Percentiles rank a stretch among this genome's conserved stretches.
These are phyloP conservation scores for Ceriops tagal DNA, from an alignment of 345 rosid genomes.

Conservation along the genomic window DNA sequence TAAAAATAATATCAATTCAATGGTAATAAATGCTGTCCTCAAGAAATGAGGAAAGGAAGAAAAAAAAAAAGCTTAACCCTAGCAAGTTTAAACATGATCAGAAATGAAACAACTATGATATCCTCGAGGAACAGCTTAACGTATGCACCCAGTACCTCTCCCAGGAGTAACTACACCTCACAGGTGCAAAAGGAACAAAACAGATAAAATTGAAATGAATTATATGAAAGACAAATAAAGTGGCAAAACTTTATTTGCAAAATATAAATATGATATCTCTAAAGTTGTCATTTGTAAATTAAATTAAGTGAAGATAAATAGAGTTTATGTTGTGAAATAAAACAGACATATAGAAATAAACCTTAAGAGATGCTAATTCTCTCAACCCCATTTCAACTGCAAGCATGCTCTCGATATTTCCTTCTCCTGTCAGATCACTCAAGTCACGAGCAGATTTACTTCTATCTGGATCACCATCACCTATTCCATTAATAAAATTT, in stretches of 20 bases:
- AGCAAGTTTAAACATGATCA: not conserved
- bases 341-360: conserved; percentile 21
- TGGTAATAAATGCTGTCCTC: not conserved
- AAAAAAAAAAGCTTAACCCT: not conserved
- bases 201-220: no score
- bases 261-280: no score
- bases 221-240: no score
- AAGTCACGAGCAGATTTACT: conserved; percentile 51
- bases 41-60: not conserved
- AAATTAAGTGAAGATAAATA: not conserved
- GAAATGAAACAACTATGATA: no score
- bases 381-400: conserved; percentile 97
- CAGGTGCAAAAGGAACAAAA: no score
- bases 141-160: no score
- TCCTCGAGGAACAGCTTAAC: no score
- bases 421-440: conserved; percentile 87
- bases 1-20: not conserved
- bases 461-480: conserved; percentile 49
- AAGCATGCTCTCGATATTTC: conserved; percentile 97
- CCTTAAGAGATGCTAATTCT: conserved; percentile 91
- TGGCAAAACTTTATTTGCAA: no score
- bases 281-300: not conserved
- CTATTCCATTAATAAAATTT: conserved; percentile 35
- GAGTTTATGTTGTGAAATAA: not conserved
- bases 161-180: no score